Conservation (phyloP, 2,329 filamentous ascomycete genomes). For the Ilyonectria mors-panacis region DNA sequence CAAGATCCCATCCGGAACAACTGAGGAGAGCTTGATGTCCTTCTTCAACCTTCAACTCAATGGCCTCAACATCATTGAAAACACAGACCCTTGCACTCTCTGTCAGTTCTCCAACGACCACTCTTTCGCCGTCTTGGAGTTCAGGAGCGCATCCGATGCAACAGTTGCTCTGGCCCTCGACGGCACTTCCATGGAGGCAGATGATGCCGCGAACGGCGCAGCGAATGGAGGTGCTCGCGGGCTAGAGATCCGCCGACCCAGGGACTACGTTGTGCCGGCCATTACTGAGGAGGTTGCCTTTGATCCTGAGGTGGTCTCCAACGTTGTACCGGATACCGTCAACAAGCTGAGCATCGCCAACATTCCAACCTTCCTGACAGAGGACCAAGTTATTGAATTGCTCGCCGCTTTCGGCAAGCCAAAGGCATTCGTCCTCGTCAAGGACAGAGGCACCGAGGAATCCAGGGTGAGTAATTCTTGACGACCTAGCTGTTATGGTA, state of each 20-base stretch:
- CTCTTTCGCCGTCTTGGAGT: slow-evolving; percentile 90
- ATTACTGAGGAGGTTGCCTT: slow-evolving; percentile 80
- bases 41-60: slow-evolving; percentile 99
- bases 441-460: slow-evolving; percentile 87
- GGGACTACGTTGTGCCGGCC: slow-evolving; percentile 96
- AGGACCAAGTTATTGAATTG: slow-evolving; percentile 93
- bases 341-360: slow-evolving; percentile 97
- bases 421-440: slow-evolving; percentile 91
- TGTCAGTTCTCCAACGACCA: slow-evolving; percentile 86
- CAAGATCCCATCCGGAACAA: slow-evolving; percentile 82
- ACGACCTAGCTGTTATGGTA: neutral
- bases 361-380: slow-evolving; percentile 88
- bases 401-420: slow-evolving; percentile 92
- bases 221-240: slow-evolving; percentile 69
- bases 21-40: slow-evolving; percentile 80
- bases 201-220: slow-evolving; percentile 70
- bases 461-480: slow-evolving; percentile 79
- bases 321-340: slow-evolving; percentile 88
- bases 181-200: slow-evolving; percentile 88
- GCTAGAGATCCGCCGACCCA: slow-evolving; percentile 86
- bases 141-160: slow-evolving; percentile 88
- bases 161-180: slow-evolving; percentile 93
- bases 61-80: slow-evolving; percentile 91
- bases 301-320: slow-evolving; percentile 83
- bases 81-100: slow-evolving; percentile 85